Evolutionary conservation across 768 basidiomycete genomes (phyloP).

Genomic region (Tricholoma bakamatsutake): DNA sequence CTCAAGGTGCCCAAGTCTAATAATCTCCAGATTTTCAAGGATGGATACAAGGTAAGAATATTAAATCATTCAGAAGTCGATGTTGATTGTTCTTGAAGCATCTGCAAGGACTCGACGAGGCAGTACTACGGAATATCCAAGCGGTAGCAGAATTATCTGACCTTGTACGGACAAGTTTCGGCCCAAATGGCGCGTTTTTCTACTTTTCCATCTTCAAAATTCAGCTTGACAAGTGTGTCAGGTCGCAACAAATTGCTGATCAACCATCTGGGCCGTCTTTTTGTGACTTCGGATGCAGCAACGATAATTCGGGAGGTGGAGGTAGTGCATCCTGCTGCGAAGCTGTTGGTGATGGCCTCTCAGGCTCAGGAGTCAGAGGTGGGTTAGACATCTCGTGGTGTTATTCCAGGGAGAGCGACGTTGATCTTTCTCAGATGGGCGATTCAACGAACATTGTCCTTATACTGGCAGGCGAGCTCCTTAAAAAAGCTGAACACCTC

Average conservation of each 20-base stretch:
- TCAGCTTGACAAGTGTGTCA: constrained; percentile 20
- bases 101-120: constrained; percentile 89
- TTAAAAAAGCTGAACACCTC: constrained; percentile 89
- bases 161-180: constrained; percentile 94
- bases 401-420: background rate
- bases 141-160: constrained; percentile 94
- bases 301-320: constrained; percentile 98
- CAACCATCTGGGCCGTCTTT: constrained; percentile 92
- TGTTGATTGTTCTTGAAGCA: constrained; percentile 38
- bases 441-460: constrained; percentile 95
- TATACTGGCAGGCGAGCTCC: constrained; percentile 90
- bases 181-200: constrained; percentile 76
- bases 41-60: constrained; percentile 79
- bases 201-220: background rate
- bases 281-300: constrained; percentile 98
- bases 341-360: constrained; percentile 97
- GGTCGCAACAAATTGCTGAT: constrained; percentile 97
- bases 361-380: constrained; percentile 96
- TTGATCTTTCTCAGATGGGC: constrained; percentile 64
- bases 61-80: background rate
- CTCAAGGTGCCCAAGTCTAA: constrained; percentile 90
- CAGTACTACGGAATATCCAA: constrained; percentile 93
- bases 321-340: constrained; percentile 97
- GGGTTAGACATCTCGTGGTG: constrained; percentile 17
- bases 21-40: constrained; percentile 92